Evolutionary conservation across 345 rosid species (phyloP).

Genomic region (Excoecaria cochinchinensis): DNA sequence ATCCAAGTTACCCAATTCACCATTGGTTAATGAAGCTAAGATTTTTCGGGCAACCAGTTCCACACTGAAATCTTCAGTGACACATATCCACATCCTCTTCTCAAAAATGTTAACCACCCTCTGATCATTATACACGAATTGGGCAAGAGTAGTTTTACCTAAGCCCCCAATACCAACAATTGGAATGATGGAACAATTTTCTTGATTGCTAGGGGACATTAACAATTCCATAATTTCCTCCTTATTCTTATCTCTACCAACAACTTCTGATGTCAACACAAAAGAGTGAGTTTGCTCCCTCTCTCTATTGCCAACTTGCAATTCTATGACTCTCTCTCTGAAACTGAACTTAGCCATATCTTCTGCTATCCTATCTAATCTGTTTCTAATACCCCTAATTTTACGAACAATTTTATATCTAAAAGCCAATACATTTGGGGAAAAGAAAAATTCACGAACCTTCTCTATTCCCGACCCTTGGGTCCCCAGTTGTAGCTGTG

Average conservation of each 20-base stretch:
- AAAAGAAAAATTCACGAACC: not conserved
- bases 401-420: not conserved
- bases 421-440: not conserved
- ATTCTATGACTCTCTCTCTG: not conserved
- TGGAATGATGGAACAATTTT: conserved; percentile 2
- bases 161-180: conserved; percentile 21
- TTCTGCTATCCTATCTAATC: conserved; percentile 5
- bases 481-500: not conserved
- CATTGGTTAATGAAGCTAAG: not conserved
- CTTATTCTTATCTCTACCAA: conserved; percentile 16
- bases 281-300: conserved; percentile 20
- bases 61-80: conserved; percentile 15
- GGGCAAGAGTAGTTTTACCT: conserved; percentile 21
- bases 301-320: not conserved
- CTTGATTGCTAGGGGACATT: not conserved
- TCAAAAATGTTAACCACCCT: conserved; percentile 5
- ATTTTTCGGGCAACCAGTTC: conserved; percentile 8
- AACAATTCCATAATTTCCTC: conserved; percentile 4
- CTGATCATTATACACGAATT: conserved; percentile 14
- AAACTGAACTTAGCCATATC: conserved; percentile 14
- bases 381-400: conserved; percentile 1
- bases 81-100: conserved; percentile 18
- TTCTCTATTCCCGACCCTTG: not conserved
- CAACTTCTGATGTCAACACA: conserved; percentile 8
- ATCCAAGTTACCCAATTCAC: conserved; percentile 2